A percentile compares a stretch with the other conserved stretches of the same genome.
Evolutionary conservation across 768 basidiomycete species (phyloP).

Genomic region (Jaapia argillacea): DNA sequence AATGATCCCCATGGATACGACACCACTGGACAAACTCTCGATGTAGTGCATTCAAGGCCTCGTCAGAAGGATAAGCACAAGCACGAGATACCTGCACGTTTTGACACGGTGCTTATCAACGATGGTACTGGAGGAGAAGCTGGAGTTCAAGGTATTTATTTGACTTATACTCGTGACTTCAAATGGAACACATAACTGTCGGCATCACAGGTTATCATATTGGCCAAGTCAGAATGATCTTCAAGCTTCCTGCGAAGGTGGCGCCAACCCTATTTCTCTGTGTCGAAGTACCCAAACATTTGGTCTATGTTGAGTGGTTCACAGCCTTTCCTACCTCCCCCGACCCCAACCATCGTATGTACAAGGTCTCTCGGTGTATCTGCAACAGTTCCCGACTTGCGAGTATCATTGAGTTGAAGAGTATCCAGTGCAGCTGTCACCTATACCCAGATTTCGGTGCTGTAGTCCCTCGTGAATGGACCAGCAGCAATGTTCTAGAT

Average conservation of each 20-base stretch:
- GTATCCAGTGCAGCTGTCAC: conserved; percentile 20
- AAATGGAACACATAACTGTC: not conserved
- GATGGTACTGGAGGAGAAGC: conserved; percentile 2
- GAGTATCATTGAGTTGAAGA: conserved; percentile 14
- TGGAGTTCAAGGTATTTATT: conserved; percentile 12
- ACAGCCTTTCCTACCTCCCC: conserved; percentile 9
- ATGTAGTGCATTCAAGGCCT: conserved; percentile 23
- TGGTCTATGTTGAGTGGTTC: conserved; percentile 24
- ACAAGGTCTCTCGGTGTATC: conserved; percentile 11
- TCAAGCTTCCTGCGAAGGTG: conserved; percentile 9
- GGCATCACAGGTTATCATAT: conserved; percentile 15
- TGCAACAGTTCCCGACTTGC: conserved; percentile 6
- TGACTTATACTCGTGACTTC: not conserved
- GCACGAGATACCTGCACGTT: conserved; percentile 14
- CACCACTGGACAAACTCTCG: conserved; percentile 9
- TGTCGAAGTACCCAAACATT: conserved; percentile 6
- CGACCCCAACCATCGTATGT: conserved; percentile 15
- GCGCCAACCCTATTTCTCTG: conserved; percentile 1
- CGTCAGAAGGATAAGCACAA: conserved; percentile 9
- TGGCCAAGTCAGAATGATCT: conserved; percentile 15
- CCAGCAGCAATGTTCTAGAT: conserved; percentile 22
- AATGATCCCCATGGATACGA: conserved; percentile 7
- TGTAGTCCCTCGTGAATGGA: conserved; percentile 20
- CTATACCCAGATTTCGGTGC: conserved; percentile 22
- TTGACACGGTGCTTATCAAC: conserved; percentile 25